A percentile compares a stretch with the other conserved stretches of the same genome.
phyloP scores from a whole-genome alignment of 2,329 filamentous ascomycete genomes.

The Nakataea oryzae region DNA sequence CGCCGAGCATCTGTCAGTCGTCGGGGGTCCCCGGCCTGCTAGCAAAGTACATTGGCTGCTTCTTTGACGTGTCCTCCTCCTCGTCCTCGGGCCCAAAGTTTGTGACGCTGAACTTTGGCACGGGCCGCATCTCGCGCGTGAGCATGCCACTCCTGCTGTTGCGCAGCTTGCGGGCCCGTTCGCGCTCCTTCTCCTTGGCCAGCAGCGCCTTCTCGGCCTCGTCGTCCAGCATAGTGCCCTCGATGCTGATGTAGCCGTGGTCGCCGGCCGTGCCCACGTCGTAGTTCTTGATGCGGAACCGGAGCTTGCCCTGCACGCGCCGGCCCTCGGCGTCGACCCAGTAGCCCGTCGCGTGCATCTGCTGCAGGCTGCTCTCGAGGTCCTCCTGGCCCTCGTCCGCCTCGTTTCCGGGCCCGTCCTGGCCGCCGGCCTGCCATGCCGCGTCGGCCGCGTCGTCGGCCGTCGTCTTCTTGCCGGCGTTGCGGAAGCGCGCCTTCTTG shows the following conservation, averaged over 20 bases:
- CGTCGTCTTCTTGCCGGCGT: slow-evolving; percentile 15
- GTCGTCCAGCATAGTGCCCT: slow-evolving; percentile 72
- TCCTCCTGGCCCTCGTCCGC: slow-evolving; percentile 11
- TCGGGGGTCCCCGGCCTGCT: slow-evolving; percentile 19
- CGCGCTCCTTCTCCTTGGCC: slow-evolving; percentile 36
- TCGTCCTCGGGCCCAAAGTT: slow-evolving; percentile 37
- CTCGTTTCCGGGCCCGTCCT: slow-evolving; percentile 4
- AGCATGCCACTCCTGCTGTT: slow-evolving; percentile 19
- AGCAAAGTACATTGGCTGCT: slow-evolving; percentile 21
- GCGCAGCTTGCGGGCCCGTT: slow-evolving; percentile 25
- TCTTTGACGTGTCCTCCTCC: slow-evolving; percentile 26
- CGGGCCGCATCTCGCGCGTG: slow-evolving; percentile 20
- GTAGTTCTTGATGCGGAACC: slow-evolving; percentile 75
- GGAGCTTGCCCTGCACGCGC: slow-evolving; percentile 58
- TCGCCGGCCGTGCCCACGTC: slow-evolving; percentile 68
- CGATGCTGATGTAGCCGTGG: slow-evolving; percentile 73
- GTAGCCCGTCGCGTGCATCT: slow-evolving; percentile 51
- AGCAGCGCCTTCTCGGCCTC: slow-evolving; percentile 54
- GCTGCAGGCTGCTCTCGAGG: slow-evolving; percentile 15
- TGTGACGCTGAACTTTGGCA: slow-evolving; percentile 47
- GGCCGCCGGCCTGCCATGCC: slow-evolving; percentile 5
- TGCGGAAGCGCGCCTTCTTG: slow-evolving; percentile 6
- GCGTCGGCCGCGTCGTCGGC: slow-evolving; percentile 23
- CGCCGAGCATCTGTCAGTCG: slow-evolving; percentile 5
- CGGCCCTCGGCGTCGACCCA: slow-evolving; percentile 65